Percentiles rank a stretch among this genome's conserved stretches.
Conservation (phyloP, 805 yeast genomes). For the Cyberlindnera mycetangii region DNA sequence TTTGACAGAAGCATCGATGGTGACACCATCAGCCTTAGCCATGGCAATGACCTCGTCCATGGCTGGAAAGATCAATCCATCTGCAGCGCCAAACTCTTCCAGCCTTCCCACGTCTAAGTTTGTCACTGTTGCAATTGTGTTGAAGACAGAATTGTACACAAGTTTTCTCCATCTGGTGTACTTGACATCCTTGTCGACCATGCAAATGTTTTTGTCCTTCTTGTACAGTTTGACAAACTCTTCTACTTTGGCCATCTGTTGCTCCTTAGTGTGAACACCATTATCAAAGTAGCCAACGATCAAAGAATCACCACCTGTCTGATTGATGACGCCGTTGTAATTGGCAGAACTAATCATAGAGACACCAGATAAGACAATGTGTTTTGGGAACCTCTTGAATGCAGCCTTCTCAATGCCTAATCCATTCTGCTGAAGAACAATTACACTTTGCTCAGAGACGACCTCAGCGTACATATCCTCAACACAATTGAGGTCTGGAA, state of each 20-base stretch:
- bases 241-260: slow-evolving; percentile 33
- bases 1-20: slow-evolving; percentile 47
- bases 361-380: slow-evolving; percentile 57
- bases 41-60: slow-evolving; percentile 64
- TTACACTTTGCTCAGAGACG: slow-evolving; percentile 43
- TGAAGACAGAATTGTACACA: slow-evolving; percentile 65
- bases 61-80: slow-evolving; percentile 48
- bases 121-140: slow-evolving; percentile 59
- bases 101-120: slow-evolving; percentile 58
- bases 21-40: slow-evolving; percentile 68
- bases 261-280: slow-evolving; percentile 27
- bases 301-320: slow-evolving; percentile 42
- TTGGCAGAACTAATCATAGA: slow-evolving; percentile 57
- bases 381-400: slow-evolving; percentile 46
- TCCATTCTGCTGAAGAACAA: slow-evolving; percentile 62
- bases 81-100: slow-evolving; percentile 41
- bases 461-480: slow-evolving; percentile 51
- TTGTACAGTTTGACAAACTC: slow-evolving; percentile 46
- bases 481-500: slow-evolving; percentile 58
- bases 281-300: slow-evolving; percentile 48
- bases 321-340: slow-evolving; percentile 41
- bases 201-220: slow-evolving; percentile 40
- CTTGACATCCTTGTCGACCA: slow-evolving; percentile 43
- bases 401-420: slow-evolving; percentile 56
- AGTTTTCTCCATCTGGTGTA: slow-evolving; percentile 63